These are phyloP conservation scores for Stephanodiscus triporus DNA, from an alignment of 108 stramenopile species.

Conservation along the genomic window DNA sequence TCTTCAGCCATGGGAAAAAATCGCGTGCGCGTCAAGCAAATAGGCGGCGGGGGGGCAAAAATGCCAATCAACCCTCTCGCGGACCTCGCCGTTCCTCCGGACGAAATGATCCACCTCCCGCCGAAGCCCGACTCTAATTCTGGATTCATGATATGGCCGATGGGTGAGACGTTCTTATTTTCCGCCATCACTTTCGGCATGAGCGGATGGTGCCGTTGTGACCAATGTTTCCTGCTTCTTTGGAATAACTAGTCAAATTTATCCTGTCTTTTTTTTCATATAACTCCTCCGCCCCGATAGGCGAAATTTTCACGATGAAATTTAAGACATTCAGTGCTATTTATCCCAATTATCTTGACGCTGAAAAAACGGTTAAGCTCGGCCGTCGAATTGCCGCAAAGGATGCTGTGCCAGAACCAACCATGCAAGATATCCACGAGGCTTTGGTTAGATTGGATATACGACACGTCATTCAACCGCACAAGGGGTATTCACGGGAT, in stretches of 20 bases:
- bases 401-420: constrained; percentile 69
- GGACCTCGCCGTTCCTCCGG: constrained; percentile 58
- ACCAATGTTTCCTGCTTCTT: background rate
- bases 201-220: background rate
- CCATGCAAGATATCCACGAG: constrained; percentile 72
- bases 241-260: background rate
- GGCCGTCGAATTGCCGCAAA: constrained; percentile 72
- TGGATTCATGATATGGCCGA: constrained; percentile 75
- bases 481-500: constrained; percentile 86
- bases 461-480: constrained; percentile 84
- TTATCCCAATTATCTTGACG: constrained; percentile 85
- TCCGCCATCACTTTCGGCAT: constrained; percentile 8
- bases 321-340: constrained; percentile 59
- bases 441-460: constrained; percentile 68
- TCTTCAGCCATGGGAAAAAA: constrained; percentile 68
- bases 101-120: constrained; percentile 74
- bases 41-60: constrained; percentile 63
- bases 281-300: constrained; percentile 16
- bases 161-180: constrained; percentile 53
- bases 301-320: constrained; percentile 74
- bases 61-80: constrained; percentile 66
- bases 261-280: background rate
- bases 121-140: constrained; percentile 67
- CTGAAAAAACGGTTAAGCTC: constrained; percentile 69
- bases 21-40: constrained; percentile 73